Conservation (phyloP, 1,139 yeast species). For the Protomyces inundatus region DNA sequence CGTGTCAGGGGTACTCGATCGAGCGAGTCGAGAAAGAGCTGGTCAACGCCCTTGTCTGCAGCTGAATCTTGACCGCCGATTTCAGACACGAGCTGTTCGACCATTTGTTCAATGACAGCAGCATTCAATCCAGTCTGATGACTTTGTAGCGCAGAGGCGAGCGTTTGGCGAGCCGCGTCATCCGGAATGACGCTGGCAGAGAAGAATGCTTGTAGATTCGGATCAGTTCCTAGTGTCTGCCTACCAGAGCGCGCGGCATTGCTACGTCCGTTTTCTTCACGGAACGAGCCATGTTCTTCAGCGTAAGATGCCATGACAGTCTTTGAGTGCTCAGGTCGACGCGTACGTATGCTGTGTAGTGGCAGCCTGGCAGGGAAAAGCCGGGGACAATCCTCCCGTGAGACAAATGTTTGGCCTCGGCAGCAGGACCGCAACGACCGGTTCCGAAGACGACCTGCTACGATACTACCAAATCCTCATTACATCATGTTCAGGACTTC, state of each 20-base stretch:
- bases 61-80: neutral
- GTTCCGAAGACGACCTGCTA: neutral
- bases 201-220: slow-evolving; percentile 7
- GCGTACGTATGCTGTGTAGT: neutral
- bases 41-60: slow-evolving; percentile 52
- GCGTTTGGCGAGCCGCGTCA: neutral
- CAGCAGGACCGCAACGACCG: neutral
- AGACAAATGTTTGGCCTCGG: neutral
- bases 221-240: slow-evolving; percentile 10
- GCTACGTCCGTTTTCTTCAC: neutral
- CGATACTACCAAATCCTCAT: neutral
- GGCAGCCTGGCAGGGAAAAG: neutral
- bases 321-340: neutral
- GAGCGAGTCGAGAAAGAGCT: slow-evolving; percentile 64
- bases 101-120: slow-evolving; percentile 8
- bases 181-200: neutral
- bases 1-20: slow-evolving; percentile 58
- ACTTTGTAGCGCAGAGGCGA: slow-evolving; percentile 14
- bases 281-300: slow-evolving; percentile 19
- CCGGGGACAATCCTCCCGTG: neutral
- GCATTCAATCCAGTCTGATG: neutral
- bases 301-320: slow-evolving; percentile 17
- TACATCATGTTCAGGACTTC: slow-evolving; percentile 13
- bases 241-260: neutral
- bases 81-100: slow-evolving; percentile 11